These are phyloP conservation scores for Udeniomyces megalosporus DNA, from an alignment of 768 basidiomycete genomes.

Conservation along the genomic window DNA sequence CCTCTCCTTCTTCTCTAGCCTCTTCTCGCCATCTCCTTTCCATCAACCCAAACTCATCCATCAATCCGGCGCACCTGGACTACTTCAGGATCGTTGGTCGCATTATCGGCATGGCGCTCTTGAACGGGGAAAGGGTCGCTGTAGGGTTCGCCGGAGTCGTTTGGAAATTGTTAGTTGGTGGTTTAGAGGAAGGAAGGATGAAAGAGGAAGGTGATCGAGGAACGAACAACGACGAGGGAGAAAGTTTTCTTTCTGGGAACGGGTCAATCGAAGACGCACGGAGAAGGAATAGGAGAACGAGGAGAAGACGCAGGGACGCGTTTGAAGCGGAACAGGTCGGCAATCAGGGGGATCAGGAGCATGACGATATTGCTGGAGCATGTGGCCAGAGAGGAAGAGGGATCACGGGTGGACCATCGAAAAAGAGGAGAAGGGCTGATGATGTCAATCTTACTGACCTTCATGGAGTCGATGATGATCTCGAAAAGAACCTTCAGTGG, in stretches of 20 bases:
- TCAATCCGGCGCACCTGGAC: constrained; percentile 7
- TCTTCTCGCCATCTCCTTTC: constrained; percentile 1
- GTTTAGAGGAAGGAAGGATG: not conserved
- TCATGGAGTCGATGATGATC: constrained; percentile 1
- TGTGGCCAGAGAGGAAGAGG: too few species aligned
- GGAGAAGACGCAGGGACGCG: not conserved
- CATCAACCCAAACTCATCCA: not conserved
- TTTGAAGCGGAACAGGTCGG: not conserved
- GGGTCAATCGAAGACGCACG: too few species aligned
- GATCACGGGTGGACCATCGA: too few species aligned
- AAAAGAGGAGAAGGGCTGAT: too few species aligned
- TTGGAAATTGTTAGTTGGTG: constrained; percentile 4
- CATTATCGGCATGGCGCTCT: not conserved
- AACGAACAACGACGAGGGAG: not conserved
- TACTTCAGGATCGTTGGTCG: constrained; percentile 9
- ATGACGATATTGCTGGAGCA: too few species aligned
- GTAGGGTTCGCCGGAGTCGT: constrained; percentile 5
- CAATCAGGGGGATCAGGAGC: not conserved
- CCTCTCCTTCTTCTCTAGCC: not conserved
- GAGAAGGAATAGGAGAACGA: not conserved
- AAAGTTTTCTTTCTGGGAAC: too few species aligned
- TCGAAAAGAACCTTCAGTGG: constrained; percentile 4
- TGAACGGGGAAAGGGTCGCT: constrained; percentile 4
- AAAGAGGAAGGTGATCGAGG: not conserved
- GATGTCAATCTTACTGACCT: too few species aligned